Base-by-base conservation (phyloP, 2,329 filamentous ascomycete genomes). In the Claviceps spartinae region DNA sequence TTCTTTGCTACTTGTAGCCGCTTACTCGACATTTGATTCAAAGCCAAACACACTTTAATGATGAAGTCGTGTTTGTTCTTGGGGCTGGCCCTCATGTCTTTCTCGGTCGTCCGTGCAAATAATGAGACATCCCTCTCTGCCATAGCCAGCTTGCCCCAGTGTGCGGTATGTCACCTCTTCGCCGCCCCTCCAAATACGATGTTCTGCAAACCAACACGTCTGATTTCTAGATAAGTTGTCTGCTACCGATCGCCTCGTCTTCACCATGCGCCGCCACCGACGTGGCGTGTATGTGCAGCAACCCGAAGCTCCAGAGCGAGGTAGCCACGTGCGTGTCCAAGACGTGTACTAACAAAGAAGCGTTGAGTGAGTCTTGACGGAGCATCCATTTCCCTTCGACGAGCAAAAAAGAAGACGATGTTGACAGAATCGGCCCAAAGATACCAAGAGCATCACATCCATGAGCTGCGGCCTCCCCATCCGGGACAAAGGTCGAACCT, bases 201-300 rank as follows among this genome's bases (percentile, higher is more conserved):
- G 14, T 41, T 18, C 3, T 5, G 16, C 26, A 26, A 26, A 8
- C 26, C 40, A 42, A 42, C 40, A 42, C 40, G 40, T 42, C 40
- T 46, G 16, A 18, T 18, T 8, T 18, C 13, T n/a, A 54, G 52
- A 30, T 13, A 1, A 14, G 22, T 2, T 68, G 67, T 26, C 56
- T 67, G 7, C 37, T 47, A 4, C 52, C 52, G 14, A 58, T 57
- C 3, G 42, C 66, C 30, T 30, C 54, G 14, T 53, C 55, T 11
- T 66, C 65, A 5, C 40, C 55, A 2, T 69, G 65, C 48, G 47
- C 56, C 2, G 22, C 54, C 9, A 56, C 58, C 3, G 57, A 70
- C 48, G 49, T 56, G 40, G 59, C 59, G 0, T 69, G 67, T 48
- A 59, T 64, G 37, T 69, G 67, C 54, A 60, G 58, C 20, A 59